Percentiles rank a stretch among this genome's conserved stretches.
Conservation (phyloP, 1,139 yeast genomes). For the Geotrichum fermentans region DNA sequence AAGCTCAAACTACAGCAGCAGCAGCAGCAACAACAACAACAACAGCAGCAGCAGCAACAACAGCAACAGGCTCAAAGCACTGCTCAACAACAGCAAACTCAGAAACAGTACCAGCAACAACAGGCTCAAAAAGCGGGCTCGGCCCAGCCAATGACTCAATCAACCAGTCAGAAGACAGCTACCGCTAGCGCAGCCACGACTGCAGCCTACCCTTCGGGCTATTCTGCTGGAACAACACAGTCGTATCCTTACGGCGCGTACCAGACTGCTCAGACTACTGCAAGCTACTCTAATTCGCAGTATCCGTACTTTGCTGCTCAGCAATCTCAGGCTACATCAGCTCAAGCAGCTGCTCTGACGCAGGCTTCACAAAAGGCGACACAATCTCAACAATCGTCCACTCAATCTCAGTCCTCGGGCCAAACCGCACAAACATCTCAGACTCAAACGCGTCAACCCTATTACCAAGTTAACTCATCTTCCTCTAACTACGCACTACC, state of each 20-base stretch:
- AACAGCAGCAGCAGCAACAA: slow-evolving; percentile 6
- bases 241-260: neutral
- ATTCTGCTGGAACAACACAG: neutral
- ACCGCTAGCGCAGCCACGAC: slow-evolving; percentile 34
- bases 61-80: slow-evolving; percentile 60
- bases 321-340: neutral
- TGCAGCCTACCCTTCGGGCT: slow-evolving; percentile 41
- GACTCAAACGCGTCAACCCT: slow-evolving; percentile 12
- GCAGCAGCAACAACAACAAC: slow-evolving; percentile 5
- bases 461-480: slow-evolving; percentile 3
- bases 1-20: slow-evolving; percentile 1
- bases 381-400: neutral
- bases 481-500: slow-evolving; percentile 10
- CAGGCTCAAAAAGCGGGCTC: neutral
- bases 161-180: slow-evolving; percentile 4
- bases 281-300: neutral
- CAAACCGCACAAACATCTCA: neutral
- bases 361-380: neutral
- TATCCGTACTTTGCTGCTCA: slow-evolving; percentile 1
- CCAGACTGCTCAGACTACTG: neutral
- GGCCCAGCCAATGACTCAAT: neutral
- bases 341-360: neutral
- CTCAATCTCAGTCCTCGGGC: neutral
- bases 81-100: slow-evolving; percentile 26
- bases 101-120: slow-evolving; percentile 25